Percentiles rank a stretch among this genome's conserved stretches.
Conservation (phyloP, 768 basidiomycete genomes). For the Scleroderma bovista region DNA sequence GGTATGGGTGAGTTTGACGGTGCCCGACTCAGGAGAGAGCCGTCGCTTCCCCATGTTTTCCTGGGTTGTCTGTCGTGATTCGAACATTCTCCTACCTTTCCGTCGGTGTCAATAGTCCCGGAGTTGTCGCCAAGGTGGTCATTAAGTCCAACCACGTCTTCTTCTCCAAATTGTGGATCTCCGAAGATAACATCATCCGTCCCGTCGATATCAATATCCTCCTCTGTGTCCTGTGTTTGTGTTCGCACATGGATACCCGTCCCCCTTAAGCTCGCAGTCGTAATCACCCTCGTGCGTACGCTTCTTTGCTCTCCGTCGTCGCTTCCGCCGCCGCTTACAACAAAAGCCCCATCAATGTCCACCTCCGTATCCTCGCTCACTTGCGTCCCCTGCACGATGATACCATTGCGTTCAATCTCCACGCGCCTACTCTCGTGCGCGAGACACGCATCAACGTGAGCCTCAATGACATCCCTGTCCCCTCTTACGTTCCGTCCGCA, state of each 20-base stretch:
- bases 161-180: constrained; percentile 70
- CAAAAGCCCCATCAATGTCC: constrained; percentile 29
- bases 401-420: constrained; percentile 28
- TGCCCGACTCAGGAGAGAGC: not conserved
- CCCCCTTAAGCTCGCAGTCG: constrained; percentile 38
- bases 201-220: constrained; percentile 77
- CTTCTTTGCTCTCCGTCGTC: constrained; percentile 24
- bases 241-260: constrained; percentile 67
- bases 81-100: constrained; percentile 9
- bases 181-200: constrained; percentile 67
- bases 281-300: constrained; percentile 36
- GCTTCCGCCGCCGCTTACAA: constrained; percentile 39
- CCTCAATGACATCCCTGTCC: constrained; percentile 68
- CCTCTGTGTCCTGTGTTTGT: constrained; percentile 62
- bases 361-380: constrained; percentile 27
- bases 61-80: constrained; percentile 33
- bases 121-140: constrained; percentile 39
- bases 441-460: constrained; percentile 79
- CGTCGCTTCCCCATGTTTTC: no score
- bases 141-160: constrained; percentile 48
- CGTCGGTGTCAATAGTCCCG: constrained; percentile 29
- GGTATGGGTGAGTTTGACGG: not conserved
- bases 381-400: constrained; percentile 25
- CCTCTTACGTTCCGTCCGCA: constrained; percentile 54
- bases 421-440: constrained; percentile 45